Percentiles rank a stretch among this genome's conserved stretches.
Conservation (phyloP, 2,329 filamentous ascomycete species). For the Beauveria medogensis region DNA sequence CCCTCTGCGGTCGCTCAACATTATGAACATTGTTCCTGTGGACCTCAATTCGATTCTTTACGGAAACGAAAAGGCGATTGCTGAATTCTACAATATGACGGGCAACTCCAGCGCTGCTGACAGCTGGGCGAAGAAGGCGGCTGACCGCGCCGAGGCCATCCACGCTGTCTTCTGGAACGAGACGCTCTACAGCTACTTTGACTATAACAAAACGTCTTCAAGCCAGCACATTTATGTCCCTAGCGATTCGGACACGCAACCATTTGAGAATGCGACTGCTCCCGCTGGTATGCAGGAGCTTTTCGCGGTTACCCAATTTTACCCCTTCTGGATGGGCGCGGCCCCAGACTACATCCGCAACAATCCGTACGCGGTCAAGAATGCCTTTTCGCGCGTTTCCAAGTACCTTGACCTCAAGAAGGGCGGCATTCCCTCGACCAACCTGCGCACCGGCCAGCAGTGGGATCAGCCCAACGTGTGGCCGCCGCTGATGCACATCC, state of each 20-base stretch:
- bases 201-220: constrained; percentile 56
- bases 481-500: constrained; percentile 57
- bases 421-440: constrained; percentile 56
- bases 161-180: constrained; percentile 56
- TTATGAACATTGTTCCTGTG: constrained; percentile 49
- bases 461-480: constrained; percentile 67
- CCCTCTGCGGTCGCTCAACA: constrained; percentile 56
- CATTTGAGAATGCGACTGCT: constrained; percentile 29
- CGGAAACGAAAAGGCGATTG: constrained; percentile 53
- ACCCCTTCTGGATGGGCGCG: constrained; percentile 62
- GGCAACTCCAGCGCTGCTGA: constrained; percentile 43
- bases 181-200: constrained; percentile 56
- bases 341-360: constrained; percentile 48
- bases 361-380: constrained; percentile 49
- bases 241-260: constrained; percentile 33
- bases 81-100: constrained; percentile 41
- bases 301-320: constrained; percentile 54
- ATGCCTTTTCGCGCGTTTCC: constrained; percentile 45
- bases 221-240: constrained; percentile 48
- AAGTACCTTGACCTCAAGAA: constrained; percentile 41
- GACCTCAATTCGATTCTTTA: constrained; percentile 64
- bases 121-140: constrained; percentile 42
- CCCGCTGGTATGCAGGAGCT: constrained; percentile 48
- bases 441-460: constrained; percentile 53
- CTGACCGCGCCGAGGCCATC: constrained; percentile 52